Evolutionary conservation across 2,329 filamentous ascomycete genomes (phyloP).

Genomic region (Cercospora sesami): DNA sequence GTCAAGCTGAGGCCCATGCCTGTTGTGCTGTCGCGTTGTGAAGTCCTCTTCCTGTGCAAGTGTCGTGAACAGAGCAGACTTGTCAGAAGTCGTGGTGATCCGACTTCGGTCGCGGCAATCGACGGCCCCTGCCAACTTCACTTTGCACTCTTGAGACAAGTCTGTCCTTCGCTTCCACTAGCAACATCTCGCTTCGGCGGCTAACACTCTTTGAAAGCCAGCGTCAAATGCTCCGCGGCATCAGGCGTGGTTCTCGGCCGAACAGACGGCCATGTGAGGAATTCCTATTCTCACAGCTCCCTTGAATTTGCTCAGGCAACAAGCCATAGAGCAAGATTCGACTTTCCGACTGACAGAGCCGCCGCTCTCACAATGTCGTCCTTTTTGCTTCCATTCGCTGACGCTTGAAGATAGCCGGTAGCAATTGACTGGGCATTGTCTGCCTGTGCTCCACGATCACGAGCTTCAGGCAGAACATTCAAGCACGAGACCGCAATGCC

Average conservation of each 20-base stretch:
- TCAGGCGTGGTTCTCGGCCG: background rate
- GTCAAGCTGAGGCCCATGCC: background rate
- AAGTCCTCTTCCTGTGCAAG: background rate
- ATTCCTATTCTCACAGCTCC: background rate
- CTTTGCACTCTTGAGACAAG: background rate
- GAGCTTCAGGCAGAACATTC: background rate
- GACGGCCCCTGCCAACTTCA: background rate
- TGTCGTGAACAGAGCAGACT: background rate
- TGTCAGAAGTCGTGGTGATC: background rate
- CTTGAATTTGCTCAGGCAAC: background rate
- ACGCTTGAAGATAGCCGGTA: background rate
- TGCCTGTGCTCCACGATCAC: background rate
- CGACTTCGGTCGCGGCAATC: background rate
- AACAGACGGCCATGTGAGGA: background rate
- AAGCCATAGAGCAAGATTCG: background rate
- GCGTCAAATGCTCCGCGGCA: background rate
- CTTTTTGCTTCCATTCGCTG: background rate
- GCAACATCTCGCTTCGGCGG: background rate
- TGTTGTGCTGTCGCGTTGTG: background rate
- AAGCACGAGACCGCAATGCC: background rate
- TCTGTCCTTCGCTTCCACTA: background rate
- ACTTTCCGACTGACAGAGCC: background rate
- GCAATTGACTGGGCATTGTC: background rate
- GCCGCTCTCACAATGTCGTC: background rate
- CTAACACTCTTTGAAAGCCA: background rate